Evolutionary conservation across 108 stramenopile genomes (phyloP).

Genomic region (Cyclotella baltica): DNA sequence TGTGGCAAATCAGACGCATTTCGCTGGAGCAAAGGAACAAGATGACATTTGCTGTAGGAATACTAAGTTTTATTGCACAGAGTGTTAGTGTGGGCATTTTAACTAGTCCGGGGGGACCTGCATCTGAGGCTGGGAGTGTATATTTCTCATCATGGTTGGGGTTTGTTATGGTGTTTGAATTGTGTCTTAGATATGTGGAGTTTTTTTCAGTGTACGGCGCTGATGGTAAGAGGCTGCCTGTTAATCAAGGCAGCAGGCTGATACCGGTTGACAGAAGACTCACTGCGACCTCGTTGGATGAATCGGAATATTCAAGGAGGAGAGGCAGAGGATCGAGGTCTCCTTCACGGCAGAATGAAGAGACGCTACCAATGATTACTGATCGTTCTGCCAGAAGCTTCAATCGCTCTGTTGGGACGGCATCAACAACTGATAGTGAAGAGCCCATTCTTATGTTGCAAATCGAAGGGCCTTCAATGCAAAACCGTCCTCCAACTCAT

Average conservation of each 20-base stretch:
- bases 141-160: conserved; percentile 42
- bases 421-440: conserved; percentile 2
- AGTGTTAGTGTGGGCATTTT: conserved; percentile 18
- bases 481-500: background rate
- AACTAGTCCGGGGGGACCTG: conserved; percentile 45
- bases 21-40: conserved; percentile 7
- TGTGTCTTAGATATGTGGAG: conserved; percentile 43
- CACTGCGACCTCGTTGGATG: background rate
- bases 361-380: background rate
- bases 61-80: conserved; percentile 18
- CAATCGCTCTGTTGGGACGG: background rate
- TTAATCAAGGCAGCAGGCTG: too few species aligned
- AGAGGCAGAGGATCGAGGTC: background rate
- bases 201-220: conserved; percentile 12
- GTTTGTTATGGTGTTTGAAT: conserved; percentile 37
- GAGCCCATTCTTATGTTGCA: background rate
- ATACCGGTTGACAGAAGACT: background rate
- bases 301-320: background rate
- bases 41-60: background rate
- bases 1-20: conserved; percentile 19
- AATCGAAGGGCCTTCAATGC: background rate
- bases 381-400: background rate
- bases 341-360: background rate
- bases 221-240: background rate
- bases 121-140: conserved; percentile 17